These are phyloP conservation scores for Camillea tinctor DNA, from an alignment of 2,329 filamentous ascomycete genomes.

Conservation along the genomic window DNA sequence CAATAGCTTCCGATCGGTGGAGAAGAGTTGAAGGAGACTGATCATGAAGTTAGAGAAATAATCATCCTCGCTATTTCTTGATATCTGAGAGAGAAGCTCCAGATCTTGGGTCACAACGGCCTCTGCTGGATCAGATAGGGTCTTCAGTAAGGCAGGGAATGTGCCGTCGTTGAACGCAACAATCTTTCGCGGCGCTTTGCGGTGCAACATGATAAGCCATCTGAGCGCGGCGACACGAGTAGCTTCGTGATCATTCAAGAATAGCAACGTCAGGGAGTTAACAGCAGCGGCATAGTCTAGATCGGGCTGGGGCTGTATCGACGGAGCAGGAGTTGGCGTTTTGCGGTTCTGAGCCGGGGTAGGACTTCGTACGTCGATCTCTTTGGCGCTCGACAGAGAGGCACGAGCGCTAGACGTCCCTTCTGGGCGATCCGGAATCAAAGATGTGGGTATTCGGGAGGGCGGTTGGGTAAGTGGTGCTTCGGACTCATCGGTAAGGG, in stretches of 20 bases:
- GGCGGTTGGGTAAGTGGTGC: conserved; percentile 34
- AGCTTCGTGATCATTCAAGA: conserved; percentile 94
- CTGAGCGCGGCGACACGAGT: conserved; percentile 90
- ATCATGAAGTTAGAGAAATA: conserved; percentile 99
- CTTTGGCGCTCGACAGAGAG: conserved; percentile 53
- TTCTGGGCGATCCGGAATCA: conserved; percentile 46
- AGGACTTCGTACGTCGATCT: conserved; percentile 52
- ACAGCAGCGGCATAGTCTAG: conserved; percentile 97
- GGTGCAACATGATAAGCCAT: conserved; percentile 97
- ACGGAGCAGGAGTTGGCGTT: conserved; percentile 43
- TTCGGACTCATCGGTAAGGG: conserved; percentile 71
- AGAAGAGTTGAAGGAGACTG: conserved; percentile 90
- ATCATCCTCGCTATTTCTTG: conserved; percentile 91
- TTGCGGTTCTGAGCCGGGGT: conserved; percentile 50
- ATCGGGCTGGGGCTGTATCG: conserved; percentile 57
- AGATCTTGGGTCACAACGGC: conserved; percentile 94
- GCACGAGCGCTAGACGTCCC: conserved; percentile 48
- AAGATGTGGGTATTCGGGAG: conserved; percentile 41
- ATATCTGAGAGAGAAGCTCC: conserved; percentile 92
- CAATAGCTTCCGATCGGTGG: conserved; percentile 84
- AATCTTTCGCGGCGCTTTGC: conserved; percentile 89
- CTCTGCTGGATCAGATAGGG: conserved; percentile 90
- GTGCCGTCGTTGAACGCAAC: conserved; percentile 96
- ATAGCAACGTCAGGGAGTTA: conserved; percentile 86
- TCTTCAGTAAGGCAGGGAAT: conserved; percentile 94